Evolutionary conservation across 176 grass and related monocot genomes (phyloP), one percentile per base, ranked within the genome.

Genomic region (Oryza meridionalis): DNA sequence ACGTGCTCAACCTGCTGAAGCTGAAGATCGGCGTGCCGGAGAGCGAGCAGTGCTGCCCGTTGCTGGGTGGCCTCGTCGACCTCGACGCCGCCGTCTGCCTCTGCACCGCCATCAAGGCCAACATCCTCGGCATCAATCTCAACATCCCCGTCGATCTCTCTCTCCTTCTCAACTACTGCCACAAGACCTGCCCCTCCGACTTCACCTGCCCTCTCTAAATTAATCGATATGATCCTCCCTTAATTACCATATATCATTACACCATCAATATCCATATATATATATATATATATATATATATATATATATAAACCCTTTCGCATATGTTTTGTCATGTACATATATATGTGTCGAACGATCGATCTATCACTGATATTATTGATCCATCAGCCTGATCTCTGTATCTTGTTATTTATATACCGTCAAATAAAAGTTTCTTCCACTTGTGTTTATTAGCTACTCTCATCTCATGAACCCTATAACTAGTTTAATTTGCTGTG

Each of bases 21-120:
- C 43, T 88, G 11, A 67, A 37, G 1, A 17, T 22, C 9, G 80
- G 76, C 62, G 46, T 95, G 84, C 51, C 74, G 79, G 26, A 61
- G 26, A 67, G 65, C 31, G 38, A 92, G 77, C 1, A 75, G 65
- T 68, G 92, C 81, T 90, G 91, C 38, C 80, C 79, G 66, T 22
- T 89, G 70, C 70, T 89, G 40, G 0, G 33, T 0, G 40, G 82
- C 1, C 87, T 89, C 21, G 77, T 84, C 17, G 35, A 85, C 71
- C 81, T 88, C 76, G 81, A 91, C 1, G 92, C 86, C 6, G 88
- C 88, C 19, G 88, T 71, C 26, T 94, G 92, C 78, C 78, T 94
- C 16, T 94, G 92, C 86, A 94, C 92, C n/a, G 84, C 92, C 35
- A 88, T 94, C 79, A 94, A 94, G 82, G 92, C 70, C 44, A 91